These are phyloP conservation scores for Alternaria tenuissima DNA, from an alignment of 2,329 filamentous ascomycete species.

Conservation along the genomic window DNA sequence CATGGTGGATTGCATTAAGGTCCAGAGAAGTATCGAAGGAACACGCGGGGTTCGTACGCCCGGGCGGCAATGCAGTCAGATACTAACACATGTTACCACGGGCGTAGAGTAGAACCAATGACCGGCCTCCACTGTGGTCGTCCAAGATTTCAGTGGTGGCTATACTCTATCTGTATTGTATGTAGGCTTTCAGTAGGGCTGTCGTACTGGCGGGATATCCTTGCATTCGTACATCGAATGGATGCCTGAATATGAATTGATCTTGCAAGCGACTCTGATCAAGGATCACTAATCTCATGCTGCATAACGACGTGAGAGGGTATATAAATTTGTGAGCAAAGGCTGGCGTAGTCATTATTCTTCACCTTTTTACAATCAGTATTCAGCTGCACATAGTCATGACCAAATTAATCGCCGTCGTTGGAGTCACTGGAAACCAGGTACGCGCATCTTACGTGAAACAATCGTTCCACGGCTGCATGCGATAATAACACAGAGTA, in stretches of 20 bases:
- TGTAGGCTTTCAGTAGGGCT: not conserved
- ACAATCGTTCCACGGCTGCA: not conserved
- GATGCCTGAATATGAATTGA: not conserved
- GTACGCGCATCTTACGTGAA: slow-evolving; percentile 4
- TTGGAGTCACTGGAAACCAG: slow-evolving; percentile 31
- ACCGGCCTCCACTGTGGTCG: not conserved
- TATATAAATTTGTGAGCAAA: not conserved
- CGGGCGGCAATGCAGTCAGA: not conserved
- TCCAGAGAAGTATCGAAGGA: not conserved
- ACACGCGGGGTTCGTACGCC: not conserved
- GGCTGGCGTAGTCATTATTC: not conserved
- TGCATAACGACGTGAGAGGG: not conserved
- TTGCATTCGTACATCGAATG: not conserved
- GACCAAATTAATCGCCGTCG: slow-evolving; percentile 28
- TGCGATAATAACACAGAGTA: slow-evolving; percentile 7
- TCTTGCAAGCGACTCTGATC: no score
- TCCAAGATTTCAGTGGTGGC: not conserved
- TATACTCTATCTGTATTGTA: not conserved
- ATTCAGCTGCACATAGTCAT: not conserved
- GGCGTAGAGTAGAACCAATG: not conserved
- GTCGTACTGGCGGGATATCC: not conserved
- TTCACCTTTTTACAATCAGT: not conserved
- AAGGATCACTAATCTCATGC: not conserved
- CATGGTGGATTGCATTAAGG: not conserved
- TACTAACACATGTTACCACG: not conserved